These are phyloP conservation scores for Calocybe cyanea DNA, from an alignment of 768 basidiomycete genomes.

Conservation along the genomic window DNA sequence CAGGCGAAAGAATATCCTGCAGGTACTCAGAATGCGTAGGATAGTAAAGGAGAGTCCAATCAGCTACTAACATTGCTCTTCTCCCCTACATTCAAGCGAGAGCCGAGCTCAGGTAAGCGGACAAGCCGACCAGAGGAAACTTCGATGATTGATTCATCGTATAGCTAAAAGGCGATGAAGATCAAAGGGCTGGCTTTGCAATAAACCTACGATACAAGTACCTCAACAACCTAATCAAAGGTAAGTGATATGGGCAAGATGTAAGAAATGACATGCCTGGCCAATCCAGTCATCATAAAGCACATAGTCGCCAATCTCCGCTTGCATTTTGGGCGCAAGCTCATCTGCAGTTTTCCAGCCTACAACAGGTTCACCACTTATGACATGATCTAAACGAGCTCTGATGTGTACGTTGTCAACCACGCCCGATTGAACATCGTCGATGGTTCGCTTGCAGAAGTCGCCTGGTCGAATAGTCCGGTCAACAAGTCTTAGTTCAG, in stretches of 20 bases:
- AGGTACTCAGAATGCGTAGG: constrained; percentile 2
- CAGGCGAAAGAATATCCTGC: constrained; percentile 66
- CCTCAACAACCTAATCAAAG: constrained; percentile 65
- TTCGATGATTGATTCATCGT: constrained; percentile 78
- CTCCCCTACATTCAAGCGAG: constrained; percentile 72
- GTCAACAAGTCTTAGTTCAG: constrained; percentile 66
- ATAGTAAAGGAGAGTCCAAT: constrained; percentile 1
- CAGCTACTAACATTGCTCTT: constrained; percentile 56
- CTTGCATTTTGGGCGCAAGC: constrained; percentile 51
- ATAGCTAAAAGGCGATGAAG: constrained; percentile 55
- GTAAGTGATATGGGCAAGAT: neutral
- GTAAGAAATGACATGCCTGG: constrained; percentile 52
- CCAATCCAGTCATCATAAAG: constrained; percentile 85
- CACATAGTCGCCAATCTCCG: constrained; percentile 81
- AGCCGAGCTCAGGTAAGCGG: constrained; percentile 73
- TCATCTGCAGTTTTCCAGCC: constrained; percentile 63
- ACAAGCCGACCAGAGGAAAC: constrained; percentile 62
- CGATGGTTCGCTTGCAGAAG: constrained; percentile 73
- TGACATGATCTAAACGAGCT: constrained; percentile 71
- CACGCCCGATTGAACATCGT: constrained; percentile 73
- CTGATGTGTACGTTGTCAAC: constrained; percentile 60
- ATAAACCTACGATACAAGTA: constrained; percentile 28
- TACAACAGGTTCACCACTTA: constrained; percentile 54
- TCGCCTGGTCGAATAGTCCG: constrained; percentile 78
- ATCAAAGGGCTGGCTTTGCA: neutral